These are phyloP conservation scores for Apiospora aurea DNA, from an alignment of 2,329 filamentous ascomycete genomes.

Conservation along the genomic window DNA sequence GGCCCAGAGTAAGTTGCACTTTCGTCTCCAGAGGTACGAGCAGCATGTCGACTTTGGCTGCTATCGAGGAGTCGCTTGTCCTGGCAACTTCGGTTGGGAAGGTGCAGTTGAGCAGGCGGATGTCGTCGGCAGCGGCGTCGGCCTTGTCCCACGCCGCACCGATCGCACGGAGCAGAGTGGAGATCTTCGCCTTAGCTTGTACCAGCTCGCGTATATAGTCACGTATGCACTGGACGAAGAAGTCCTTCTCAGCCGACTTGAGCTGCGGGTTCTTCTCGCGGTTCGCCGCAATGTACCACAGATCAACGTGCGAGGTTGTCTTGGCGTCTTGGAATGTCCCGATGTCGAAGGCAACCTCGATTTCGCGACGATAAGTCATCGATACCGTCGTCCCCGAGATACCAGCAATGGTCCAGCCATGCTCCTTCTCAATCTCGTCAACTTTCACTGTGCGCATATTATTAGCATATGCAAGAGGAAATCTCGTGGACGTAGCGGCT, in stretches of 20 bases:
- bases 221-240: conserved; percentile 76
- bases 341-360: conserved; percentile 77
- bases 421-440: conserved; percentile 67
- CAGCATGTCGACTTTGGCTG: conserved; percentile 67
- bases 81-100: conserved; percentile 71
- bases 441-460: conserved; percentile 63
- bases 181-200: conserved; percentile 63
- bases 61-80: conserved; percentile 70
- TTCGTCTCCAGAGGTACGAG: conserved; percentile 72
- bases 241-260: conserved; percentile 71
- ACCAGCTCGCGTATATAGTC: conserved; percentile 69
- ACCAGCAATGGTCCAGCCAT: conserved; percentile 77
- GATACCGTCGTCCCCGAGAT: conserved; percentile 69
- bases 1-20: conserved; percentile 66
- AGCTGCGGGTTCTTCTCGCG: conserved; percentile 61
- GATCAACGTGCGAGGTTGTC: conserved; percentile 65
- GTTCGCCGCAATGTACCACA: conserved; percentile 72
- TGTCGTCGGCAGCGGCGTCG: conserved; percentile 62
- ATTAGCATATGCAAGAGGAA: conserved; percentile 34
- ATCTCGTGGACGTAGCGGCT: conserved; percentile 33
- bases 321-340: conserved; percentile 60
- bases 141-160: conserved; percentile 72
- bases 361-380: conserved; percentile 75
- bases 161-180: conserved; percentile 65
- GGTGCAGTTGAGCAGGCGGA: conserved; percentile 66